Conservation (phyloP, 2,329 filamentous ascomycete species). For the Chaetomiaceae sp. region DNA sequence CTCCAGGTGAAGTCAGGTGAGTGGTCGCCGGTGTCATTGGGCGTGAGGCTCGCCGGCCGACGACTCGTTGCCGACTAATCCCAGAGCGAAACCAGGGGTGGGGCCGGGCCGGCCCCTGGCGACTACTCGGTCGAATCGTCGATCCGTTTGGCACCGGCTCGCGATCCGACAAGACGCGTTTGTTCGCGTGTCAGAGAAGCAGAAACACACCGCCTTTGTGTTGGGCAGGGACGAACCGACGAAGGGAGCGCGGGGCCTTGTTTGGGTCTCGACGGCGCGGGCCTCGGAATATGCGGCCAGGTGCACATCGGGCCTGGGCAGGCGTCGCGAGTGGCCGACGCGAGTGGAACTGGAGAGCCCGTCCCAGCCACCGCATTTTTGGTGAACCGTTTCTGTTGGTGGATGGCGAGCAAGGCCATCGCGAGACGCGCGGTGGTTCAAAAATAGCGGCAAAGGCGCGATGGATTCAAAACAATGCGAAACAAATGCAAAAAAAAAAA, state of each 20-base stretch:
- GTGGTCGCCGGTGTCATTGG: conserved; percentile 20
- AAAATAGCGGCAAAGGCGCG: conserved; percentile 9
- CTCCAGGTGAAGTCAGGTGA: conserved; percentile 17
- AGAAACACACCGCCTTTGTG: conserved; percentile 28
- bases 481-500: background rate
- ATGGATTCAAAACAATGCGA: conserved; percentile 15
- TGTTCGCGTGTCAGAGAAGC: conserved; percentile 25
- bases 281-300: conserved; percentile 30
- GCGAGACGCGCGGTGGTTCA: background rate
- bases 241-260: conserved; percentile 21
- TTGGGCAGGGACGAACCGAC: conserved; percentile 26
- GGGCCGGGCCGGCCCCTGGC: conserved; percentile 3
- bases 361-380: conserved; percentile 28
- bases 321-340: conserved; percentile 23
- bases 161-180: conserved; percentile 24
- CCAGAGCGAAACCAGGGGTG: background rate
- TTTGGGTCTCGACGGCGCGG: conserved; percentile 27
- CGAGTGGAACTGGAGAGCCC: conserved; percentile 16
- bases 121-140: background rate
- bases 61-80: conserved; percentile 5
- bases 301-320: conserved; percentile 25
- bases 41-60: conserved; percentile 1
- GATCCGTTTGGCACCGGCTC: conserved; percentile 13
- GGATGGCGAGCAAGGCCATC: background rate
- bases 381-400: background rate